Percentiles rank a stretch among this genome's conserved stretches.
Evolutionary conservation across 164 flowering plant genomes (phyloP).

Genomic region (Kingdonia uniflora): DNA sequence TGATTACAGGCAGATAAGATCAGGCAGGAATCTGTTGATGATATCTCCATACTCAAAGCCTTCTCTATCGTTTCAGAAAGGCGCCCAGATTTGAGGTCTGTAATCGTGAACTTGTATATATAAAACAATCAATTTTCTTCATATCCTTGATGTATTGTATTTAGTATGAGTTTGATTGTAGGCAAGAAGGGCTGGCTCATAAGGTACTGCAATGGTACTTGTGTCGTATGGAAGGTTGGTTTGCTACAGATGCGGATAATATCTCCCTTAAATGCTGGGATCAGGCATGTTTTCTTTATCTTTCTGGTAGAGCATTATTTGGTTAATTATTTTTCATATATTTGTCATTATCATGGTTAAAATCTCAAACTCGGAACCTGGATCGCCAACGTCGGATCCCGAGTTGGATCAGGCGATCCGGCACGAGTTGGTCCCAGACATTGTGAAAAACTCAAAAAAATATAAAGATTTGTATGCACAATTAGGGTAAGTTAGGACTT

Average conservation of each 20-base stretch:
- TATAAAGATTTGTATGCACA: too few relatives aligned
- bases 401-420: too few relatives aligned
- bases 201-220: slow-evolving; percentile 97
- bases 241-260: slow-evolving; percentile 93
- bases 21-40: slow-evolving; percentile 51
- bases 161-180: slow-evolving; percentile 16
- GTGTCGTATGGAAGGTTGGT: slow-evolving; percentile 99
- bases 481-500: too few relatives aligned
- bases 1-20: slow-evolving; percentile 56
- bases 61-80: slow-evolving; percentile 69
- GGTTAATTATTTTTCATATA: neutral
- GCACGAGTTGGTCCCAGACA: too few relatives aligned
- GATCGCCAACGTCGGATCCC: too few relatives aligned
- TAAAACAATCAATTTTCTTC: neutral
- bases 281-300: slow-evolving; percentile 36
- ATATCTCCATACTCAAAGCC: slow-evolving; percentile 67
- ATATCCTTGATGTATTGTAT: neutral
- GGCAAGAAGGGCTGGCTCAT: slow-evolving; percentile 78
- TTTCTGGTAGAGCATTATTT: neutral
- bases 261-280: slow-evolving; percentile 89
- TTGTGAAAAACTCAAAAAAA: too few relatives aligned
- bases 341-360: too few relatives aligned
- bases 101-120: neutral
- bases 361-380: too few relatives aligned
- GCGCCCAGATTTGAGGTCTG: slow-evolving; percentile 71